Evolutionary conservation across 208 protist genomes (phyloP), one percentile per base, ranked within the genome.

Genomic region (Crithidia expoeki): DNA sequence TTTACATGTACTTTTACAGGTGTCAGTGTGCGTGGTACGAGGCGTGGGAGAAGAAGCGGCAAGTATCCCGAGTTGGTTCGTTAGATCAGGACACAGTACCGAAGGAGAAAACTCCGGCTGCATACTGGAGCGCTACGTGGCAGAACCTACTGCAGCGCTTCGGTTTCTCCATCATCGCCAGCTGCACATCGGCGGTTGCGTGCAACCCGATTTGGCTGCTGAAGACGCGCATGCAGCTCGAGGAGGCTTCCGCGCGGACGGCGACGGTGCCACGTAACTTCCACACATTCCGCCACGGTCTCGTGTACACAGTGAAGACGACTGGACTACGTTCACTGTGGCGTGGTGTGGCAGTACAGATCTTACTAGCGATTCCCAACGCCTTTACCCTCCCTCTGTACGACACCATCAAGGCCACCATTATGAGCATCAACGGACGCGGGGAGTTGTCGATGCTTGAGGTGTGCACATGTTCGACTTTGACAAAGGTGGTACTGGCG

Each of bases 1-100:
- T 94, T 14, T 96, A 94, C 80, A 96, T 97, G 93, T 94, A 85
- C 61, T 56, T 82, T n/a, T 97, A 97, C 68, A 86, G 86, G 21
- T 84, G 50, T 25, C 80, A 86, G 14, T 68, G 49, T 69, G 56
- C 47, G 38, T 71, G 53, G 67, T 59, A 75, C 30, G 69, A 67
- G 46, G 55, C 42, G 49, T 57, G 61, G 60, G 46, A 67, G 42
- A 23, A 16, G 36, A 53, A 68, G 23, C 12, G 42, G 11, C 23
- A 36, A 34, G 9, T n/a, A n/a, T n/a, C n/a, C n/a, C n/a, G n/a
- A n/a, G n/a, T n/a, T n/a, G n/a, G n/a, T n/a, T n/a, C n/a, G n/a
- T n/a, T n/a, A n/a, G n/a, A n/a, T n/a, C n/a, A n/a, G n/a, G n/a
- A n/a, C n/a, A n/a, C n/a, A n/a, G 25, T 25, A 7, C 27, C 64